Base-by-base conservation (phyloP, 495 filamentous ascomycete genomes). In the Xylaria palmicola region DNA sequence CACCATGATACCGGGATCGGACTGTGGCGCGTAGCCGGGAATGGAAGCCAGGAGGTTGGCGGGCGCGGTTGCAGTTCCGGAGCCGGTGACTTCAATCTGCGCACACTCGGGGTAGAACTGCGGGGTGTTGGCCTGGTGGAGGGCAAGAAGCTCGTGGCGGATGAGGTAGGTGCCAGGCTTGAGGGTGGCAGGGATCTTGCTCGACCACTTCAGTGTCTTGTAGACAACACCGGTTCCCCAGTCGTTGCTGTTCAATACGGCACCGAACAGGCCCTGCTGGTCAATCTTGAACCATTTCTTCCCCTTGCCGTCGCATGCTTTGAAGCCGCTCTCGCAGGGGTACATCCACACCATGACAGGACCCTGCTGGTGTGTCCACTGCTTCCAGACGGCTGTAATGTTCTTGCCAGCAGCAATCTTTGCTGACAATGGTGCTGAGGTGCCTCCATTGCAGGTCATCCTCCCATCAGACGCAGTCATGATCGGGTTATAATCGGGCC, bases 81-180 rank as follows among this genome's bases (percentile, higher is more conserved):
- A 74, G 29, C 83, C 83, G 26, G 75, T 78, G 49, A 86, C 76
- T 30, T 67, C 73, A 61, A 86, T 60, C 72, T 84, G 82, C 0
- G 83, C 83, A 59, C 82, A 86, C 70, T 86, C 83, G 54, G 82
- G 78, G 73, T 86, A 86, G 68, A 84, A 86, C 69, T 86, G 83
- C 0, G 82, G 83, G 6, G 81, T 76, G 66, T 85, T 83, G 40
- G 82, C 80, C 67, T 85, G 82, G 66, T 86, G 83, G 19, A 85
- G 81, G 32, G 83, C 83, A 40, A 86, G 73, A 59, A 85, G 65
- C 70, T 86, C 83, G 72, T 86, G 83, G 61, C 82, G 75, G 68
- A 85, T 80, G 59, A 86, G 76, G 68, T 85, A 85, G 72, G 82
- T 81, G 56, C 83, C 83, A 9, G 79, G 74, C 20, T 77, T 77